Evolutionary conservation across 257 asterid species (phyloP).

Genomic region (Nicotiana obtusifolia): DNA sequence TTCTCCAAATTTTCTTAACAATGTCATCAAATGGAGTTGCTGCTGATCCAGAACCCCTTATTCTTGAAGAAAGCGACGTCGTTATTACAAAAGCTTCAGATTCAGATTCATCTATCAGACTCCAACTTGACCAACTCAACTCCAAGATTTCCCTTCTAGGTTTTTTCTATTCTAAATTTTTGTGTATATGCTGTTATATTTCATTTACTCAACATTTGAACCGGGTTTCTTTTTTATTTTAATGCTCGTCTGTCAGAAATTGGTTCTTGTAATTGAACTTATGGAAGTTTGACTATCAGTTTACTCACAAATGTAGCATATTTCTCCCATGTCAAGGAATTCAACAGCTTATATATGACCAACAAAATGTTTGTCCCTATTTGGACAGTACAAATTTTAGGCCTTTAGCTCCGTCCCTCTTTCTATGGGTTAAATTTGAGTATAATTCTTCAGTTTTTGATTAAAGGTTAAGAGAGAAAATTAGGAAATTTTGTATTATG

Average conservation of each 20-base stretch:
- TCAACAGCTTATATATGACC: no score
- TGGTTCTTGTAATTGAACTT: neutral
- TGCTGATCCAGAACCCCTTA: neutral
- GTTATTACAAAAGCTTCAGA: neutral
- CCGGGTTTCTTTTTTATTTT: neutral
- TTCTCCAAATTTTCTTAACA: slow-evolving; percentile 10
- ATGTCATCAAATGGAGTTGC: slow-evolving; percentile 8
- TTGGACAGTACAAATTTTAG: no score
- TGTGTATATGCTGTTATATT: neutral
- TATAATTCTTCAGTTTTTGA: neutral
- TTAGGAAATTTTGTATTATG: neutral
- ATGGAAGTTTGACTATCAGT: neutral
- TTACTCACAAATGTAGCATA: neutral
- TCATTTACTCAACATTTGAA: neutral
- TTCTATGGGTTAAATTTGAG: neutral
- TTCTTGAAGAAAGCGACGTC: neutral
- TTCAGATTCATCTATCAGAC: slow-evolving; percentile 22
- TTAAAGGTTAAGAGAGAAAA: neutral
- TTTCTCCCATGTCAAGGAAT: neutral
- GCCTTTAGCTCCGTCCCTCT: no score
- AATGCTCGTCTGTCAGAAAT: neutral
- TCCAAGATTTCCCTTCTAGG: slow-evolving; percentile 37
- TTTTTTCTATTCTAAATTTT: neutral
- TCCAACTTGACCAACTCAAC: slow-evolving; percentile 32
- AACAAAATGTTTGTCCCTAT: no score